Base-by-base conservation (phyloP, 331 rosid genomes). In the Arachis monticola region DNA sequence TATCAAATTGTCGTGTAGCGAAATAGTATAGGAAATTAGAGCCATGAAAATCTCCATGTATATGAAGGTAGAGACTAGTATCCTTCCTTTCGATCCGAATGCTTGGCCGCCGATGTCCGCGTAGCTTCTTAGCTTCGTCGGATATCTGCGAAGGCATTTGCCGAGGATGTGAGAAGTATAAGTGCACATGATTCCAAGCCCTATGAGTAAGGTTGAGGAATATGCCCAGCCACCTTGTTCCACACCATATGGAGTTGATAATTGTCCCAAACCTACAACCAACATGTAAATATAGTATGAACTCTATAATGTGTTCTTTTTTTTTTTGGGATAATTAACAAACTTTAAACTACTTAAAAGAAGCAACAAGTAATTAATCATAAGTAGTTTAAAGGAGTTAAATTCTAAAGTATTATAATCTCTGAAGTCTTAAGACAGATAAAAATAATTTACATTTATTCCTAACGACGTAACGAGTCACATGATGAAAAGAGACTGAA, bases 21-120 rank as follows among this genome's bases (percentile, higher is more conserved):
- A 88, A 69, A 90, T 92, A 41, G 97, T 92, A 85, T 86, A 92
- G 75, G 97, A 92, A 14, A 92, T 87, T 4, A 92, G 96, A n/a
- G 86, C 72, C 97, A 90, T 85, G 83, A 92, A 90, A 50, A 92
- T 88, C 41, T 90, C 97, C 45, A 77, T 1, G 87, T 86, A 86
- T 38, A 88, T 65, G 57, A 92, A 79, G 9, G 85, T 73, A 62
- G 88, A 70, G 3, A 85, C 88, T 32, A 88, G 8, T 5, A 70
- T 1, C 75, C 72, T 88, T 67, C 97, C 97, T 76, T 79, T 88
- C 55, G 65, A 2, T 57, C 93, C 97, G 69, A 92, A 92, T 17
- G 96, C 93, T 3, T 81, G 77, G 1, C 79, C 72, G 12, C 96
- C 96, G 47, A 92, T 83, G 35, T 92, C 97, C 7, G 76, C 50